These are phyloP conservation scores for Draba incana DNA, from an alignment of 345 rosid species.

Conservation along the genomic window DNA sequence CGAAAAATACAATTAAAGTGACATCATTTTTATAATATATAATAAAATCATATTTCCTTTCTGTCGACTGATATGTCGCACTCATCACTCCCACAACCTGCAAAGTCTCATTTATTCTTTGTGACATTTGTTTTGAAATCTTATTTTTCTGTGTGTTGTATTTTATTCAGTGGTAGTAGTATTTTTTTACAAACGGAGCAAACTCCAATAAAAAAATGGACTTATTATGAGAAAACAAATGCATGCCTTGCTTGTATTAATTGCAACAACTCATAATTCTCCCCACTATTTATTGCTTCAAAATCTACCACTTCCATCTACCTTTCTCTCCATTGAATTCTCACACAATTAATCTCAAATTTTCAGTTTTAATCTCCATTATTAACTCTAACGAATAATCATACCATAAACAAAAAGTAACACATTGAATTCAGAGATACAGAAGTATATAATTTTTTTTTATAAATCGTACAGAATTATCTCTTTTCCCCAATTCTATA, in stretches of 20 bases:
- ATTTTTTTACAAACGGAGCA: constrained; percentile 25
- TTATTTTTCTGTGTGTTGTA: background rate
- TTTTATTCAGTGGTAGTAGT: constrained; percentile 12
- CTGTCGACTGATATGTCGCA: constrained; percentile 45
- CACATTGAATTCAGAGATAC: too few species aligned
- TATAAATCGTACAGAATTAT: too few species aligned
- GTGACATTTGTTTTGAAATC: constrained; percentile 25
- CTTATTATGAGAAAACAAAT: constrained; percentile 38
- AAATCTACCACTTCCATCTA: constrained; percentile 42
- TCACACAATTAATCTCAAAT: background rate
- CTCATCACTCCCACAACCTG: constrained; percentile 44
- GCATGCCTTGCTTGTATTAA: constrained; percentile 44
- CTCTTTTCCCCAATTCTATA: too few species aligned
- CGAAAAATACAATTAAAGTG: background rate
- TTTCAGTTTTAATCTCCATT: background rate
- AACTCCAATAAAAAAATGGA: constrained; percentile 35
- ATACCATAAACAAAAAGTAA: background rate
- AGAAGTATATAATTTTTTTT: too few species aligned
- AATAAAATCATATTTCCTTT: constrained; percentile 33
- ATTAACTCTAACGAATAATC: background rate
- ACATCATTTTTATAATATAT: constrained; percentile 1
- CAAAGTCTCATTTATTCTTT: constrained; percentile 41
- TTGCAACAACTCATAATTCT: constrained; percentile 41
- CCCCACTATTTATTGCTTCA: constrained; percentile 43
- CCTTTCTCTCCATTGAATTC: constrained; percentile 38